Conservation (phyloP, 2,329 filamentous ascomycete genomes). For the Paecilomyces dactylethromorphus region DNA sequence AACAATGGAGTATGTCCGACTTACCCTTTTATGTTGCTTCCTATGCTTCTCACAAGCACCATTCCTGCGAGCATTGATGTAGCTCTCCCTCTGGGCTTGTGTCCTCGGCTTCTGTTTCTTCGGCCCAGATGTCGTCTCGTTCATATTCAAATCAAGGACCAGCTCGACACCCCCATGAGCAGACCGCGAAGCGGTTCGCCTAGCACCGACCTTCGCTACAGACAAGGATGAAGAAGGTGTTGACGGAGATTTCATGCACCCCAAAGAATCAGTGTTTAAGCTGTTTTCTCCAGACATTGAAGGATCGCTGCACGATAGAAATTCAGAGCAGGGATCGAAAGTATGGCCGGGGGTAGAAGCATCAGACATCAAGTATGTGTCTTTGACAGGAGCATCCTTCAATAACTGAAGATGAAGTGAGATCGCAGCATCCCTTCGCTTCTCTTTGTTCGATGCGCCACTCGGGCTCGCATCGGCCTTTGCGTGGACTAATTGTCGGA, state of each 20-base stretch:
- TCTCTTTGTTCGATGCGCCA: constrained; percentile 30
- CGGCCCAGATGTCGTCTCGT: constrained; percentile 33
- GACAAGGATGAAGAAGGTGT: constrained; percentile 10
- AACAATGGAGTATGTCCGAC: constrained; percentile 3
- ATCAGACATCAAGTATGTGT: constrained; percentile 19
- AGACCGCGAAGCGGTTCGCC: constrained; percentile 6
- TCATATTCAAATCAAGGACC: constrained; percentile 39
- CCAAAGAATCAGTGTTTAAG: constrained; percentile 9
- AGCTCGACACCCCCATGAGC: constrained; percentile 25
- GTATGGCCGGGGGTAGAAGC: constrained; percentile 4
- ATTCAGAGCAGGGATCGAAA: background rate
- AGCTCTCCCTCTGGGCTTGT: constrained; percentile 35
- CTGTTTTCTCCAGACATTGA: background rate
- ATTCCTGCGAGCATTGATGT: constrained; percentile 36
- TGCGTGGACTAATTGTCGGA: constrained; percentile 29
- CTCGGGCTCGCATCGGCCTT: constrained; percentile 31
- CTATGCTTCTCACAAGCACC: constrained; percentile 39
- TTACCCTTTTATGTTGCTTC: constrained; percentile 37
- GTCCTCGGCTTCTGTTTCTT: constrained; percentile 37
- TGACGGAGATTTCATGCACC: constrained; percentile 2
- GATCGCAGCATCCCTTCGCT: constrained; percentile 36
- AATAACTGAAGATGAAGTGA: constrained; percentile 34
- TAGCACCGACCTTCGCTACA: background rate
- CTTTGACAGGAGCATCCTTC: constrained; percentile 21
- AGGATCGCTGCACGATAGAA: background rate